phyloP scores from a whole-genome alignment of 208 protist species.

The Leishmania guyanensis region DNA sequence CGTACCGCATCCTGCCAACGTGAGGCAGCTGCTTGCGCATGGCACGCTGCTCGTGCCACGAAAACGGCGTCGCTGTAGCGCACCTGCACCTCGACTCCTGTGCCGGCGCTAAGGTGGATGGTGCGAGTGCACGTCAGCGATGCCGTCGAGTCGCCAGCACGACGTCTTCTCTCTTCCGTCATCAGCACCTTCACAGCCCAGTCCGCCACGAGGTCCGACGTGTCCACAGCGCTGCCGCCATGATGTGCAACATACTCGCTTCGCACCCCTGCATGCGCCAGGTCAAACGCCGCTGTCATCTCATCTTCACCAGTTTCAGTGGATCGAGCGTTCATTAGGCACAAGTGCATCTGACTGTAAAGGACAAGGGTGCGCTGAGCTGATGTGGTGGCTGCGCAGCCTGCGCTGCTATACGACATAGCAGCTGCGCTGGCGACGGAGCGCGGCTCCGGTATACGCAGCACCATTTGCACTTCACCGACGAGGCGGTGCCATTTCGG shows the following conservation, averaged over 20 bases:
- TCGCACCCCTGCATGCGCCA: constrained; percentile 26
- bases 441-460: constrained; percentile 27
- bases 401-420: background rate
- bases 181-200: constrained; percentile 30
- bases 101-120: constrained; percentile 33
- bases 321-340: constrained; percentile 10
- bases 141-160: background rate
- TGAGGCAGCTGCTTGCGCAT: constrained; percentile 38
- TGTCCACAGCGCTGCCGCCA: background rate
- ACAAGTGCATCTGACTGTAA: constrained; percentile 29
- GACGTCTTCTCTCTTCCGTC: constrained; percentile 21
- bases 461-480: constrained; percentile 25
- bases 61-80: constrained; percentile 59
- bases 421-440: background rate
- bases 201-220: constrained; percentile 20
- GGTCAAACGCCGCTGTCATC: constrained; percentile 20
- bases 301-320: constrained; percentile 2
- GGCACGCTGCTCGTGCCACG: constrained; percentile 31
- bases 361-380: constrained; percentile 30
- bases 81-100: constrained; percentile 48
- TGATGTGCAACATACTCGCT: constrained; percentile 24
- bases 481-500: constrained; percentile 19
- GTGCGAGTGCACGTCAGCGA: background rate
- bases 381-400: background rate
- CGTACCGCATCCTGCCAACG: constrained; percentile 29